Base-by-base conservation (phyloP, 257 asterid species). In the Solanum peruvianum region DNA sequence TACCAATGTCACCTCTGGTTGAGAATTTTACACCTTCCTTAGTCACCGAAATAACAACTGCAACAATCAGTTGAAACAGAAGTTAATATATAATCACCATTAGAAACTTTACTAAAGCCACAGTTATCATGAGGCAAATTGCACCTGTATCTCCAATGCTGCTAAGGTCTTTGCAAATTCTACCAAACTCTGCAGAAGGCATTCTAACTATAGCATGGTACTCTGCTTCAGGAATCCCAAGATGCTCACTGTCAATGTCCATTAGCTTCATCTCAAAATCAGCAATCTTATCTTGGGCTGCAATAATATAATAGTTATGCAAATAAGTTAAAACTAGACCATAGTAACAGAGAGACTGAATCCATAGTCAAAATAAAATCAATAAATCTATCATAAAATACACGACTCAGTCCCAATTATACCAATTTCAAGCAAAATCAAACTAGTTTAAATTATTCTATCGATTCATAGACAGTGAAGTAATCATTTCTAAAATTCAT, bases 21-120 rank as follows among this genome's bases (percentile, higher is more conserved):
- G 99, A 96, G 92, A 96, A 96, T 86, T 94, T 96, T 3, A 96
- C 99, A 6, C 99, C 99, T 91, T 96, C 99, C 92, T 96, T 96
- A 1, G 98, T 96, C 44, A 96, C 99, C 75, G 98, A 95, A 81
- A 96, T 96, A 78, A 95, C 98, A 92, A 95, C 99, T 95, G 88
- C 90, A 93, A 42, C 42, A 66, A 82, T 73, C 85, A 86, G 21
- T 62, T 37, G 18, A 27, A 31, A 20, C 31, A 3, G 76, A 45
- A 8, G 20, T 33, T 67, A n/a, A 29, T 23, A 9, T 47, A 3
- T 12, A 18, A 11, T 10, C 29, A 11, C 18, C 44, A 18, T 49
- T 49, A 49, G 18, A 27, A 21, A 47, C 20, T 0, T 47, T 31
- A 80, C 45, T 29, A 1, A 49, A 5, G 44, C 10, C 41, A 31